phyloP scores from a whole-genome alignment of 2,329 filamentous ascomycete genomes.

The Neophaeococcomyces mojaviensis region DNA sequence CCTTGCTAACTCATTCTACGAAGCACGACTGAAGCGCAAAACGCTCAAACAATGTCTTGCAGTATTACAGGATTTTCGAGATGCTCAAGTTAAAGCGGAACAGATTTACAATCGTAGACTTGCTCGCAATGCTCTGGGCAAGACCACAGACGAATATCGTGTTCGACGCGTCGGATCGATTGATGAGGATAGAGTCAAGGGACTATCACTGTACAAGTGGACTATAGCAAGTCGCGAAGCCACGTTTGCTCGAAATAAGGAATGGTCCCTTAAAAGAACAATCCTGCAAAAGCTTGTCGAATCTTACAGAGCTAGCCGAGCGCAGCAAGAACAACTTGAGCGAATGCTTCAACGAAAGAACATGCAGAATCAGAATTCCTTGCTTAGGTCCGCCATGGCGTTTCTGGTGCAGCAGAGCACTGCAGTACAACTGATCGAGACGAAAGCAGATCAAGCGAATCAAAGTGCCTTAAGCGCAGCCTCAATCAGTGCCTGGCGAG shows the following conservation, averaged over 20 bases:
- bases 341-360: constrained; percentile 1
- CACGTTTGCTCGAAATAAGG: background rate
- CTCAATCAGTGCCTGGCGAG: constrained; percentile 7
- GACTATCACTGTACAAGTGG: constrained; percentile 7
- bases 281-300: constrained; percentile 2
- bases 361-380: background rate
- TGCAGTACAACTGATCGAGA: background rate
- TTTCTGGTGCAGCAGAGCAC: background rate
- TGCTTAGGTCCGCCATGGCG: background rate
- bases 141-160: constrained; percentile 4
- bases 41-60: constrained; percentile 7
- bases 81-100: constrained; percentile 3
- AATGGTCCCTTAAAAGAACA: constrained; percentile 1
- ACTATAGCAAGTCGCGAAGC: constrained; percentile 6
- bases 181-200: constrained; percentile 8
- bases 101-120: constrained; percentile 2
- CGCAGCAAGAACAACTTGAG: constrained; percentile 3
- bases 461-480: background rate
- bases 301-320: background rate
- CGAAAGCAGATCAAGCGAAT: background rate
- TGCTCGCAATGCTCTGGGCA: constrained; percentile 5
- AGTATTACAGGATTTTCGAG: constrained; percentile 3
- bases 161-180: constrained; percentile 6
- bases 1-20: constrained; percentile 4
- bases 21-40: constrained; percentile 7